phyloP scores from a whole-genome alignment of 2,329 filamentous ascomycete species.

The Colletotrichum filicis region DNA sequence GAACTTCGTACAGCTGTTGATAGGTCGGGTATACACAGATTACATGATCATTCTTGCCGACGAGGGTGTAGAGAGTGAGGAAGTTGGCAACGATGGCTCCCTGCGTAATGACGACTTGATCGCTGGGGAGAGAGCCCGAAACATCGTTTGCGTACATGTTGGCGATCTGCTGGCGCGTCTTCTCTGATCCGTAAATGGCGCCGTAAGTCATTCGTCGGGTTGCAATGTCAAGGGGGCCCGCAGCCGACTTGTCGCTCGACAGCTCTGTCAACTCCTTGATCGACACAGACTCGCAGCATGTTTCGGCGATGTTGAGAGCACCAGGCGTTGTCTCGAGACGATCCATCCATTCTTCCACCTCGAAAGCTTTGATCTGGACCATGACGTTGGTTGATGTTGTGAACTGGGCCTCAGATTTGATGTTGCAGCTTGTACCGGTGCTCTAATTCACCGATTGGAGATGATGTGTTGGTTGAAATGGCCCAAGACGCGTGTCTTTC shows the following conservation, averaged over 20 bases:
- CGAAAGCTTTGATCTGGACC: conserved; percentile 57
- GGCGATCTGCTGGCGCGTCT: conserved; percentile 72
- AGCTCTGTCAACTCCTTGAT: conserved; percentile 73
- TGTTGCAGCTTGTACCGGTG: too few relatives aligned
- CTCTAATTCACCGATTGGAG: too few relatives aligned
- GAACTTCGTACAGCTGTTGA: conserved; percentile 81
- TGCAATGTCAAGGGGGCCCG: conserved; percentile 56
- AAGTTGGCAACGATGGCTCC: conserved; percentile 85
- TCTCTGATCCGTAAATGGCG: conserved; percentile 74
- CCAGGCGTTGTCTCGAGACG: conserved; percentile 65
- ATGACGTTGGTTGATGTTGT: conserved; percentile 37
- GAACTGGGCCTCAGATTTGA: too few relatives aligned
- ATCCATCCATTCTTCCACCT: conserved; percentile 79
- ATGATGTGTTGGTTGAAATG: too few relatives aligned
- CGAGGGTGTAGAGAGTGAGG: conserved; percentile 74
- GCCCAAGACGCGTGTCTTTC: too few relatives aligned
- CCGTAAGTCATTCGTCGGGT: conserved; percentile 75
- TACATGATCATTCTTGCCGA: conserved; percentile 80
- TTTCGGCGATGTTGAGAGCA: conserved; percentile 80
- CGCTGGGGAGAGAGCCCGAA: conserved; percentile 41
- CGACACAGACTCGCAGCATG: conserved; percentile 80
- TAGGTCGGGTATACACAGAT: conserved; percentile 87
- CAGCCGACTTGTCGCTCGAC: conserved; percentile 60
- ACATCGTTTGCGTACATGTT: conserved; percentile 70
- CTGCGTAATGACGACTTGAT: conserved; percentile 77